Evolutionary conservation across 2,329 filamentous ascomycete species (phyloP), one percentile per base, ranked within the genome.

Genomic region (Coniochaeta ligniaria): DNA sequence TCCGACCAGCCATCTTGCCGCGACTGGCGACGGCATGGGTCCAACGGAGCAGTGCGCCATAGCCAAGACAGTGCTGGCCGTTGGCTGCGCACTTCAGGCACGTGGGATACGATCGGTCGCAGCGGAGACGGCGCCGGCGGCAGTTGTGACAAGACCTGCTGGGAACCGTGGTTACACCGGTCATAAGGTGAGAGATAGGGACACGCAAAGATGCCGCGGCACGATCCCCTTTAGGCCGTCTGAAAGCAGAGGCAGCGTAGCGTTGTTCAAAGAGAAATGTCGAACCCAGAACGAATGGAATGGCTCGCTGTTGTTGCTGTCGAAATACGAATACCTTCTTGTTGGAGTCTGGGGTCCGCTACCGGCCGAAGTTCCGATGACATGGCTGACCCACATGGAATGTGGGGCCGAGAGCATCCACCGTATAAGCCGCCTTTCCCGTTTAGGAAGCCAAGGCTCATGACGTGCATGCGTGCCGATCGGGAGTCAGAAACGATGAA

Each of bases 21-120:
- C 77, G 74, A 52, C 78, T 74, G 54, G 81, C 79, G 61, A 82
- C 78, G 59, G 78, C 78, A 59, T 67, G 66, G 26, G 60, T 61
- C 84, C 84, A 88, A 61, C 84, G 78, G 65, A 86, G 81, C 55
- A 86, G 71, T 67, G 80, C 81, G 62, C 82, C 83, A 70, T 87
- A 87, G 43, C 85, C 85, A 63, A 85, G 79, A 73, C 85, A 88
- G 66, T 82, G 76, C 69, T 82, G 76, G 31, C 83, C 83, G 47
- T 79, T 75, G 66, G 74, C 76, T 59, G 75, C 71, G 70, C 84
- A 87, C 74, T 87, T 87, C 66, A 81, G 78, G 70, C 85, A 87
- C 61, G 73, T 76, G 28, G 84, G 84, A 57, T 80, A 73, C 36
- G 84, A 86, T 62, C 81, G 78, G 71, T 88, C 85, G 71, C 85